phyloP scores from a whole-genome alignment of 768 basidiomycete species.

The Rhodocollybia butyracea region DNA sequence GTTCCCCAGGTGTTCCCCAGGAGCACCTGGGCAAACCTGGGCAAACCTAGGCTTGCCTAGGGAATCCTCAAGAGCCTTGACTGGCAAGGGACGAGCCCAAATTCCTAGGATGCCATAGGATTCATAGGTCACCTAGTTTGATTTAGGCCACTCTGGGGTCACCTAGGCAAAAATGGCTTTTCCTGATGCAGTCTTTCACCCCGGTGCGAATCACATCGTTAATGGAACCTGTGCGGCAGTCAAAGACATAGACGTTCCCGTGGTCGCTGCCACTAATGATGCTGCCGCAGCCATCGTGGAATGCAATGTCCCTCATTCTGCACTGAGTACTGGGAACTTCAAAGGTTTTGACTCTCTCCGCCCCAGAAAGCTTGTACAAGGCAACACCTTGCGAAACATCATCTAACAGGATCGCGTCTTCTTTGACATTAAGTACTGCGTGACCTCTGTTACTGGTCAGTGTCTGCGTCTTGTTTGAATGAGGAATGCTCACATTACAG shows the following conservation, averaged over 20 bases:
- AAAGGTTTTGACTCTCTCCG: neutral
- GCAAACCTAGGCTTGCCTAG: too few species aligned
- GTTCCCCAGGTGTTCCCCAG: too few species aligned
- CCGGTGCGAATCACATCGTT: neutral
- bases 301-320: neutral
- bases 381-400: neutral
- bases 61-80: too few species aligned
- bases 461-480: neutral
- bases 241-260: conserved; percentile 1
- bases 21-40: too few species aligned
- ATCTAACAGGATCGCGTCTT: neutral
- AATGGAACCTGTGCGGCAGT: neutral
- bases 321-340: neutral
- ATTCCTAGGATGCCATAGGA: too few species aligned
- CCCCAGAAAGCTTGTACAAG: neutral
- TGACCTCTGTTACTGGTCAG: neutral
- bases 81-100: too few species aligned
- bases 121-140: too few species aligned
- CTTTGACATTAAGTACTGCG: neutral
- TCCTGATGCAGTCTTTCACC: neutral
- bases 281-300: neutral
- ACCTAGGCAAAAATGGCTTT: too few species aligned
- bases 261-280: conserved; percentile 5
- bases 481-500: neutral
- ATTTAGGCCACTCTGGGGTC: too few species aligned